phyloP scores from a whole-genome alignment of 163 green algal species.

The Coccomyxa subellipsoidea region DNA sequence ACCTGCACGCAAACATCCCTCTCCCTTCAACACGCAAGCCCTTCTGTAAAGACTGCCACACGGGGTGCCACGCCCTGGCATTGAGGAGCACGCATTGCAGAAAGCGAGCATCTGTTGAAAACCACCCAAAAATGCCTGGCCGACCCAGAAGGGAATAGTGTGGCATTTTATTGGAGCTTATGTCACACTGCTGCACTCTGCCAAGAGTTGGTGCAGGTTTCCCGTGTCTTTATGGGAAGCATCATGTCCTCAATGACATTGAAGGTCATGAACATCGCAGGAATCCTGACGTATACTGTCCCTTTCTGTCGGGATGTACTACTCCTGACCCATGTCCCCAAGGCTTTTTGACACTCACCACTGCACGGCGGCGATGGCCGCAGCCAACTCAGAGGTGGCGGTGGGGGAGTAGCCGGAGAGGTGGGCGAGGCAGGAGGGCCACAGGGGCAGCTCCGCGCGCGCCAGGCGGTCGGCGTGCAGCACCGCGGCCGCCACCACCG shows the following conservation, averaged over 20 bases:
- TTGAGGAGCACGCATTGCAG: not conserved
- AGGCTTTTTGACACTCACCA: not conserved
- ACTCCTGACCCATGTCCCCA: too few relatives aligned
- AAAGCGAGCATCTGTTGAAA: not conserved
- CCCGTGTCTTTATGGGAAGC: too few relatives aligned
- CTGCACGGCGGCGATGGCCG: not conserved
- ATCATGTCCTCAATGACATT: too few relatives aligned
- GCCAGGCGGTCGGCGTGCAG: slow-evolving; percentile 54
- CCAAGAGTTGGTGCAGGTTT: not conserved
- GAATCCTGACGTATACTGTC: too few relatives aligned
- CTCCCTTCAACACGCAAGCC: not conserved
- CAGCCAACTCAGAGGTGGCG: slow-evolving; percentile 10
- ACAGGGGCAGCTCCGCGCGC: slow-evolving; percentile 45
- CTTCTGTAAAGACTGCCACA: not conserved
- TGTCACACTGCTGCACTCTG: not conserved
- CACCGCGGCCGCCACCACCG: slow-evolving; percentile 63
- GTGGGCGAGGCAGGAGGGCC: slow-evolving; percentile 35
- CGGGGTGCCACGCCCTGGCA: not conserved
- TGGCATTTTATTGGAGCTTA: too few relatives aligned
- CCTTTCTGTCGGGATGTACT: too few relatives aligned
- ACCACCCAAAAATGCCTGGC: not conserved
- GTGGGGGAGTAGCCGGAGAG: slow-evolving; percentile 37
- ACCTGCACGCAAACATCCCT: not conserved
- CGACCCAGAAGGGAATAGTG: too few relatives aligned
- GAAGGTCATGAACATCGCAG: too few relatives aligned